Evolutionary conservation across 2,329 filamentous ascomycete genomes (phyloP).

Genomic region (Aspergillus sp.): DNA sequence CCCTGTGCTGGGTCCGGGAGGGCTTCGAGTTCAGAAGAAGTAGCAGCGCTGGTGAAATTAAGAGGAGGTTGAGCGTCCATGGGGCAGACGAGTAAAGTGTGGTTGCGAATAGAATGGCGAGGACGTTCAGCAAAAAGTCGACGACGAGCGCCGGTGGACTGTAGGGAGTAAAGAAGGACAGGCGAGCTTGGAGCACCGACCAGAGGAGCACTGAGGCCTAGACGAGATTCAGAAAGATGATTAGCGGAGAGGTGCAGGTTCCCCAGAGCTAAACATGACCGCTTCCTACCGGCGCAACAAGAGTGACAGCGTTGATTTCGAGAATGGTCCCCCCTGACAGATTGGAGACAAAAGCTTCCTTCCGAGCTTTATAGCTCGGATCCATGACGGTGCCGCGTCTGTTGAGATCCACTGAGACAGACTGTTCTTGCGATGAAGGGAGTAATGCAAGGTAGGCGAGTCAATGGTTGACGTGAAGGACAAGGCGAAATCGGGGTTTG

Average conservation of each 20-base stretch:
- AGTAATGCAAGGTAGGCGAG: neutral
- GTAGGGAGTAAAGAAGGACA: constrained; percentile 79
- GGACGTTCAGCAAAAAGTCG: constrained; percentile 86
- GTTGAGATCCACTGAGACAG: neutral
- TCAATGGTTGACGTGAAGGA: neutral
- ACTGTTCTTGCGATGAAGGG: neutral
- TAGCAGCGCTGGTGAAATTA: constrained; percentile 68
- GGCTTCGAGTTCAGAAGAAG: constrained; percentile 49
- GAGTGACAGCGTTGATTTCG: constrained; percentile 84
- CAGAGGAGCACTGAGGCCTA: constrained; percentile 81
- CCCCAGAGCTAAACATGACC: neutral
- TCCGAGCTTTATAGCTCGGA: constrained; percentile 77
- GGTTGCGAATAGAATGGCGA: constrained; percentile 75
- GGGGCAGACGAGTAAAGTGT: constrained; percentile 79
- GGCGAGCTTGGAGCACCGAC: constrained; percentile 81
- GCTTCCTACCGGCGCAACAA: constrained; percentile 73
- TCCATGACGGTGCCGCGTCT: constrained; percentile 26
- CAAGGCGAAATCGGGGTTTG: neutral
- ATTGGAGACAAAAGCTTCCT: constrained; percentile 94
- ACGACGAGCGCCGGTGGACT: constrained; percentile 64
- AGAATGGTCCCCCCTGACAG: constrained; percentile 76
- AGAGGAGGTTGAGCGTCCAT: constrained; percentile 68
- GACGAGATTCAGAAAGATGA: neutral
- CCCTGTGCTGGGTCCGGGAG: constrained; percentile 29
- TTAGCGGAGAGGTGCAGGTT: neutral